phyloP scores from a whole-genome alignment of 139 green algal species.

The Penium margaritaceum region DNA sequence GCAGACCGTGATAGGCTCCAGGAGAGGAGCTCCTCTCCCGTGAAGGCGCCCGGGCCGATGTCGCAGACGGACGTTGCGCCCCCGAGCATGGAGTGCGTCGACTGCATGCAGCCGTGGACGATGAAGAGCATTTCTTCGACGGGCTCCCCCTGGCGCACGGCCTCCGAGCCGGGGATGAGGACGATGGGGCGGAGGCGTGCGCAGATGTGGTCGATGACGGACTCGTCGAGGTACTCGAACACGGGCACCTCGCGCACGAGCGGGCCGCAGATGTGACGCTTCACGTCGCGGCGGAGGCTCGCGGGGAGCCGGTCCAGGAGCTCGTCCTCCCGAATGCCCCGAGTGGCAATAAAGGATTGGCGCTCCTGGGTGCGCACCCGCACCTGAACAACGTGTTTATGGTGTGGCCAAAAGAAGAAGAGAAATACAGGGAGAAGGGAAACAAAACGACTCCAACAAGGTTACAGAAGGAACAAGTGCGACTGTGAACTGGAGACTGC shows the following conservation, averaged over 20 bases:
- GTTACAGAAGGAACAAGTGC: too few relatives aligned
- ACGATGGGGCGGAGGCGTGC: background rate
- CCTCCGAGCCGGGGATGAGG: background rate
- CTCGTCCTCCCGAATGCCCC: constrained; percentile 11
- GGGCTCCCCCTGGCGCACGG: constrained; percentile 1
- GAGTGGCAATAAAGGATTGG: background rate
- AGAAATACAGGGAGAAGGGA: too few relatives aligned
- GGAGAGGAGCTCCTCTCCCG: too few relatives aligned
- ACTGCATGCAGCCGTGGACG: too few relatives aligned
- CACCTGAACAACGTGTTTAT: too few relatives aligned
- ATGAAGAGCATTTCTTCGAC: constrained; percentile 15
- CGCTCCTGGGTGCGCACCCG: constrained; percentile 9
- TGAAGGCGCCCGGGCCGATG: too few relatives aligned
- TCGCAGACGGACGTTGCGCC: too few relatives aligned
- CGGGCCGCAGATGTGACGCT: constrained; percentile 5
- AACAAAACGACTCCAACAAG: too few relatives aligned
- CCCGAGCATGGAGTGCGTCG: too few relatives aligned
- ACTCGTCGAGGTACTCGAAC: background rate
- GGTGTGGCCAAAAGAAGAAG: too few relatives aligned
- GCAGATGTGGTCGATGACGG: constrained; percentile 17
- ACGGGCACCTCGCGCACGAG: constrained; percentile 12
- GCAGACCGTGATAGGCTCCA: too few relatives aligned
- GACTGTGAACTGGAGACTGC: too few relatives aligned
- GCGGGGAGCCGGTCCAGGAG: background rate
- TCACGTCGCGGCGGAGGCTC: constrained; percentile 3